Conservation (phyloP, 768 basidiomycete genomes). For the Lepiota venenata region DNA sequence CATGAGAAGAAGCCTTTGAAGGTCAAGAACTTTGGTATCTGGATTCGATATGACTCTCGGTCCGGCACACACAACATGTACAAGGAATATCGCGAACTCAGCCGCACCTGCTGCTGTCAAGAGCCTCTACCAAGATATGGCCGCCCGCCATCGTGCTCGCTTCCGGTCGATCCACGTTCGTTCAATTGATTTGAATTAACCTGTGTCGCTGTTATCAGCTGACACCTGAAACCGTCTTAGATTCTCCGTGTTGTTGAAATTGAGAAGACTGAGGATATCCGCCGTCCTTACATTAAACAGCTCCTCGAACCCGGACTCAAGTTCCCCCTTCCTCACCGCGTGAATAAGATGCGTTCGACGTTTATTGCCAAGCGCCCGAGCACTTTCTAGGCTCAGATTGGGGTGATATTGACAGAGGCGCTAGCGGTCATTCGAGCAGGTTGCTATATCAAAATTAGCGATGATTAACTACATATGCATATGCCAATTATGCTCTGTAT, state of each 20-base stretch:
- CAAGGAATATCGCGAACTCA: conserved; percentile 98
- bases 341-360: conserved; percentile 71
- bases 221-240: conserved; percentile 33
- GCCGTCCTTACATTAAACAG: conserved; percentile 98
- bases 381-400: conserved; percentile 52
- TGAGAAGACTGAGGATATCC: conserved; percentile 86
- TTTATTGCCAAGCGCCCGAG: conserved; percentile 77
- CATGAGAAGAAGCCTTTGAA: conserved; percentile 96
- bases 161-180: conserved; percentile 97
- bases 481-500: conserved; percentile 1
- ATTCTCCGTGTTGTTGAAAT: conserved; percentile 98
- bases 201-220: background rate
- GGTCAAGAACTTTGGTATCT: conserved; percentile 99
- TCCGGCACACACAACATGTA: conserved; percentile 99
- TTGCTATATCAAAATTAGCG: background rate
- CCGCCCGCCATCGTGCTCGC: conserved; percentile 97
- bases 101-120: conserved; percentile 94
- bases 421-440: background rate
- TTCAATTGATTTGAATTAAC: conserved; percentile 1
- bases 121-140: conserved; percentile 99
- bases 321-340: conserved; percentile 96
- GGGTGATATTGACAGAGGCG: background rate
- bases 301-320: conserved; percentile 86
- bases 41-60: conserved; percentile 99
- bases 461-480: conserved; percentile 5